phyloP scores from a whole-genome alignment of 257 asterid genomes.

The Thymus quinquecostatus region DNA sequence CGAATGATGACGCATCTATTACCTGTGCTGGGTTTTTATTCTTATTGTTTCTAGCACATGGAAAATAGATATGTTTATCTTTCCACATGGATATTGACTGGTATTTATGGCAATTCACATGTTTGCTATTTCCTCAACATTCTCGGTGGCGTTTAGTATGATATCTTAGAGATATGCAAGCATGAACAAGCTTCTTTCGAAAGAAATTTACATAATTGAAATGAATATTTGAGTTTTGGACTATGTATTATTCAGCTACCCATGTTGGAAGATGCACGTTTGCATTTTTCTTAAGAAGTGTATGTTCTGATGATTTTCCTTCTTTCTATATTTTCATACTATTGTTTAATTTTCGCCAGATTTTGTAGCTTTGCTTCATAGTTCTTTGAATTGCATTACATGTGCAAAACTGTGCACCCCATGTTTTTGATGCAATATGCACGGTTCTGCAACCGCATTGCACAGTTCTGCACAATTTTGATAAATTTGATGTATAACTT shows the following conservation, averaged over 20 bases:
- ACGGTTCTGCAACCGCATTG: not conserved
- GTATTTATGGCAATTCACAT: constrained; percentile 5
- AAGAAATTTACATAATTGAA: not conserved
- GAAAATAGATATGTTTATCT: constrained; percentile 8
- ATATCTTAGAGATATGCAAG: not conserved
- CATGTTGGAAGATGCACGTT: not conserved
- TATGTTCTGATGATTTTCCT: not conserved
- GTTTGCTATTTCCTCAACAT: constrained; percentile 7
- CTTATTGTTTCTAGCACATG: constrained; percentile 5
- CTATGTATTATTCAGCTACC: not conserved
- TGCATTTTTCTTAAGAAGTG: not conserved
- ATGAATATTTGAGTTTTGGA: not conserved
- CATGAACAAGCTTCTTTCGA: not conserved
- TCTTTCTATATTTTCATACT: too few relatives aligned
- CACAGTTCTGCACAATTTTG: constrained; percentile 15
- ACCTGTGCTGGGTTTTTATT: not conserved
- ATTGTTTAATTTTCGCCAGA: not conserved
- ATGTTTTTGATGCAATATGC: not conserved
- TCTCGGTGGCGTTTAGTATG: not conserved
- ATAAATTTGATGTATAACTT: constrained; percentile 13
- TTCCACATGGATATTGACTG: not conserved
- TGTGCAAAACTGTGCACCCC: not conserved
- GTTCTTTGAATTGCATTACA: not conserved
- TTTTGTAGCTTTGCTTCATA: not conserved
- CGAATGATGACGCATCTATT: not conserved